Percentiles rank a stretch among this genome's conserved stretches.
These are phyloP conservation scores for Mucor piriformis DNA, from an alignment of 371 early-diverging fungal species.

Conservation along the genomic window DNA sequence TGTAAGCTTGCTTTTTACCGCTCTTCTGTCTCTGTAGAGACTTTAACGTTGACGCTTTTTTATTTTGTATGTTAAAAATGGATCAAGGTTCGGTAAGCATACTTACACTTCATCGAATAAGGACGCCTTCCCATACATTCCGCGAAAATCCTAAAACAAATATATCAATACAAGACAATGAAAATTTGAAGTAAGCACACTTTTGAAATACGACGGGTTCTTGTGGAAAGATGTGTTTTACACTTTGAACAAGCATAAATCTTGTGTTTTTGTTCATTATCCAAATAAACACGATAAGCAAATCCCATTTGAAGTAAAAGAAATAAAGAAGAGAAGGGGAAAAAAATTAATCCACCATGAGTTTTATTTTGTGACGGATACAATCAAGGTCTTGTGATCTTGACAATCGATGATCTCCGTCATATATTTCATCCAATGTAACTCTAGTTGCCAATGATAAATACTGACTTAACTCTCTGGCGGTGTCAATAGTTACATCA, in stretches of 20 bases:
- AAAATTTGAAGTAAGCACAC: slow-evolving; percentile 32
- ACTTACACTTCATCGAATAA: slow-evolving; percentile 64
- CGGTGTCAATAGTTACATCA: slow-evolving; percentile 23
- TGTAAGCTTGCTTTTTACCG: slow-evolving; percentile 27
- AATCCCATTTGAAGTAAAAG: slow-evolving; percentile 54
- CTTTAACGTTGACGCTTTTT: slow-evolving; percentile 11
- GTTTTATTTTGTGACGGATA: background rate
- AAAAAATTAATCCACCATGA: slow-evolving; percentile 6
- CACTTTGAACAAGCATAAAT: slow-evolving; percentile 71
- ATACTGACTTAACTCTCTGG: slow-evolving; percentile 19
- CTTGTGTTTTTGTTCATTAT: slow-evolving; percentile 31
- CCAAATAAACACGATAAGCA: slow-evolving; percentile 58
- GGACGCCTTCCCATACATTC: slow-evolving; percentile 66
- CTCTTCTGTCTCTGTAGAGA: slow-evolving; percentile 3
- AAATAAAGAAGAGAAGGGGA: slow-evolving; percentile 1
- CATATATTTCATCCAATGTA: slow-evolving; percentile 23
- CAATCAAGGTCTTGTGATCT: slow-evolving; percentile 27
- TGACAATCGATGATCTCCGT: slow-evolving; percentile 51
- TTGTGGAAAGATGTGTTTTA: slow-evolving; percentile 74
- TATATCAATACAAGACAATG: background rate
- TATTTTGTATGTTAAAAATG: no score
- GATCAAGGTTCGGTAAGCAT: no score
- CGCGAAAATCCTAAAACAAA: slow-evolving; percentile 58
- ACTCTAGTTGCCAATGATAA: slow-evolving; percentile 7
- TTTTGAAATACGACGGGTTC: slow-evolving; percentile 66